Evolutionary conservation across 2,329 filamentous ascomycete genomes (phyloP).

Genomic region (Beauveria medogensis): DNA sequence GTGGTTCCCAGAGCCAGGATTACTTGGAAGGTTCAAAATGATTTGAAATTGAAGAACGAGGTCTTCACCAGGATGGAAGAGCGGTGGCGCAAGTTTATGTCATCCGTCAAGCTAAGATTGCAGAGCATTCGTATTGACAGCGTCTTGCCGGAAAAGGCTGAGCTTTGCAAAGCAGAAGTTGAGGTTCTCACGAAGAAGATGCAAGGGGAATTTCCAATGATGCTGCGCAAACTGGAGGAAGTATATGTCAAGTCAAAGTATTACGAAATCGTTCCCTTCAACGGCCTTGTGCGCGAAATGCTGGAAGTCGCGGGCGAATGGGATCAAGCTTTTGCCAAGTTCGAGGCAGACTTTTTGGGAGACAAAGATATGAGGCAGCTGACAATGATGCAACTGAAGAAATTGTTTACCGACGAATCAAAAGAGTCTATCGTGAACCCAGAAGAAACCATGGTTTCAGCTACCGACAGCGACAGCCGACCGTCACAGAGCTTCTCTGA

Average conservation of each 20-base stretch:
- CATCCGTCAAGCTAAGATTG: constrained; percentile 74
- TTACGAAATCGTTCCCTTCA: constrained; percentile 93
- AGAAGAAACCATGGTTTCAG: constrained; percentile 51
- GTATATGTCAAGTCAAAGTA: constrained; percentile 92
- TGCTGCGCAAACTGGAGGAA: constrained; percentile 73
- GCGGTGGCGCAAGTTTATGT: constrained; percentile 77
- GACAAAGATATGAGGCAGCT: constrained; percentile 93
- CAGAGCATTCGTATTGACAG: constrained; percentile 87
- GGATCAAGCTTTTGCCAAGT: constrained; percentile 84
- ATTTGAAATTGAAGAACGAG: constrained; percentile 86
- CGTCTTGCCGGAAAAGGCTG: constrained; percentile 77
- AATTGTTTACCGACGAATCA: constrained; percentile 88
- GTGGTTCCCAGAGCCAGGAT: constrained; percentile 83
- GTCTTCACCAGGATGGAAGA: constrained; percentile 76
- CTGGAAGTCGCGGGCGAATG: constrained; percentile 89
- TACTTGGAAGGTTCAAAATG: constrained; percentile 96
- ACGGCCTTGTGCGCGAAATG: constrained; percentile 79
- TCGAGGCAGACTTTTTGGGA: constrained; percentile 88
- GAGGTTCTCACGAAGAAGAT: constrained; percentile 70
- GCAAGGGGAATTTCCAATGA: constrained; percentile 69
- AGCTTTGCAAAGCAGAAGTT: constrained; percentile 73
- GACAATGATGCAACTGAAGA: constrained; percentile 85
- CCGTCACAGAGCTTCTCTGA: constrained; percentile 38
- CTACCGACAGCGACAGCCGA: constrained; percentile 41
- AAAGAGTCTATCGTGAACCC: constrained; percentile 63